Base-by-base conservation (phyloP, 129 eudicot genomes). In the Apium graveolens region DNA sequence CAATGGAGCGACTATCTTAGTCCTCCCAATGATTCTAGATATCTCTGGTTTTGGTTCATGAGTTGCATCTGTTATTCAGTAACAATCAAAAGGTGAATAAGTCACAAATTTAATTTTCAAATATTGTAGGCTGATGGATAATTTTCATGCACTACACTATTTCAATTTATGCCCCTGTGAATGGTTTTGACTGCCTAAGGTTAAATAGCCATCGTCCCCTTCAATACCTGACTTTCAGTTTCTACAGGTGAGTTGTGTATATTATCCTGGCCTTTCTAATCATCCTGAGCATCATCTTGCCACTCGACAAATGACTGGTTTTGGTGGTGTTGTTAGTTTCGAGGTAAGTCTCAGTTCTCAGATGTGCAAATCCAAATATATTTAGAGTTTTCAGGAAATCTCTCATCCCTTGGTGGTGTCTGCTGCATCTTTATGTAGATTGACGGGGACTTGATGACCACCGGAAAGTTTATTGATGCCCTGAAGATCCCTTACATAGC, bases 251-350 rank as follows among this genome's bases (percentile, higher is more conserved):
- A 55, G 16, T 35, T 34, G 79, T 11, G 80, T 77, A 1, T 77
- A 77, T 39, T 77, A 77, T 60, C 80, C 80, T 4, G 80, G 72
- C 12, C 80, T 77, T 41, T 35, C 10, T 5, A 77, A 37, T 77
- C 80, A 77, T 60, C 80, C 80, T 13, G 72, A 77, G 26, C 80
- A 77, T 27, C 7, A 77, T 8, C 51, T 77, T 39, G 80, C 80
- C 49, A 77, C 29, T 8, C 57, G 29, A n/a, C 80, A 77, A 42
- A 57, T 57, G 72, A 60, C 72, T 39, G 80, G 80, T 60, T 77
- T 77, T 39, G 80, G 80, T n/a, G 80, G 80, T 60, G 72, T 55
- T 17, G 79, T 77, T 53, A 76, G 79, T 76, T 76, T 76, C 16
- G 79, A 76, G 79, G 79, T 55, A 18, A 53, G 70, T 35, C 44